Base-by-base conservation (phyloP, 176 grass and related monocot species). In the Cenchrus purpureus region DNA sequence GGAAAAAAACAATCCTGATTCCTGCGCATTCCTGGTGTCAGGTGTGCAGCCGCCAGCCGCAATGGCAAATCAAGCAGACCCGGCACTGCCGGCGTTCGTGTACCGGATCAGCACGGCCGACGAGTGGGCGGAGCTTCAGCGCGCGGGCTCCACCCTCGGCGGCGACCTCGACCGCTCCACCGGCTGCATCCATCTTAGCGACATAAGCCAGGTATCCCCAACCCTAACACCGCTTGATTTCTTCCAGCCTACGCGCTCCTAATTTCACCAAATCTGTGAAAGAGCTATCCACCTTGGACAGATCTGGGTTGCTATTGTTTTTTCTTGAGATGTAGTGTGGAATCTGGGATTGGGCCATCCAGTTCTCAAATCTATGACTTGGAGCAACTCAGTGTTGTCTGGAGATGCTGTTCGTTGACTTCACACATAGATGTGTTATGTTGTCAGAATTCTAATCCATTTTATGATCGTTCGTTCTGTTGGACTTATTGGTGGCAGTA, bases 131-230 rank as follows among this genome's bases (percentile, higher is more conserved):
- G 73, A 89, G 88, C 81, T 94, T 7, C 81, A 86, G 69, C 85
- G 48, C 42, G 84, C 82, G n/a, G 88, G 90, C 43, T 49, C 12
- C 60, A 86, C 81, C 19, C 84, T 88, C 14, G 95, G 90, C 12
- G 75, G 88, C 60, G 75, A 91, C 62, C 88, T 97, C 82, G 92
- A 94, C 75, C 82, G 88, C 71, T 84, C 63, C 42, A 88, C 95
- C 42, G 74, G 86, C 14, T 94, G 86, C n/a, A 86, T 97, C 85
- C 92, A 97, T 79, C 90, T 97, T 71, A 94, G 95, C 65, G 74
- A 94, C 25, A 86, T 93, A 68, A 12, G 55, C 77, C 92, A 94
- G 90, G 92, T 93, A 80, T 57, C 20, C 52, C 31, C 31, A 10
- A 28, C 6, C 28, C 43, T 10, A 14, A 44, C 3, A 44, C 4